phyloP scores from a whole-genome alignment of 2,329 filamentous ascomycete genomes.

The Ceratocystis variospora region DNA sequence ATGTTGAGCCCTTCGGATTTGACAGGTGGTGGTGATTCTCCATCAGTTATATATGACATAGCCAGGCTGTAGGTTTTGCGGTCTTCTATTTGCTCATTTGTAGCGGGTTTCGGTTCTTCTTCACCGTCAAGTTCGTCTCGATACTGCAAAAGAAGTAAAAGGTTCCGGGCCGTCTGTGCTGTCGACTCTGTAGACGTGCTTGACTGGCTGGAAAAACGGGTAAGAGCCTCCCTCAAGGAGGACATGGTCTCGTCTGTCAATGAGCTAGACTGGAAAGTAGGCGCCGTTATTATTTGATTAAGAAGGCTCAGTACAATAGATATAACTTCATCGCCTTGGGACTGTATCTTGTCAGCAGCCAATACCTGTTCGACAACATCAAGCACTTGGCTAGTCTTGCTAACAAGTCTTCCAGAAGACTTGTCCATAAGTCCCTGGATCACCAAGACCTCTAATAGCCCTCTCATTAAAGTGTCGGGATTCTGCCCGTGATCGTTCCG shows the following conservation, averaged over 20 bases:
- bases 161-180: conserved; percentile 38
- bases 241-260: conserved; percentile 31
- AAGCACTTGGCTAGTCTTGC: conserved; percentile 49
- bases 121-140: conserved; percentile 39
- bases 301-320: conserved; percentile 46
- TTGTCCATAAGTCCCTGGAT: conserved; percentile 52
- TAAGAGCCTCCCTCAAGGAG: conserved; percentile 37
- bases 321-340: conserved; percentile 35
- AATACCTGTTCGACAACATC: conserved; percentile 50
- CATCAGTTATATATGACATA: conserved; percentile 47
- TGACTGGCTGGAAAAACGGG: conserved; percentile 26
- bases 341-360: conserved; percentile 30
- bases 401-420: conserved; percentile 49
- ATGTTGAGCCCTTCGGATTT: conserved; percentile 51
- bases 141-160: conserved; percentile 42
- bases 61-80: conserved; percentile 48
- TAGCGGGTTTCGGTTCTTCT: conserved; percentile 29
- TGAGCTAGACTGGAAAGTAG: conserved; percentile 39
- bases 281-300: conserved; percentile 45
- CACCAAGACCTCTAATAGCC: conserved; percentile 45
- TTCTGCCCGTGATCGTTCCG: conserved; percentile 20
- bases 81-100: conserved; percentile 42
- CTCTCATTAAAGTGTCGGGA: conserved; percentile 30
- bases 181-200: conserved; percentile 11
- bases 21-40: conserved; percentile 52